Evolutionary conservation across 75 land plant genomes (phyloP), one percentile per base, ranked within the genome.

Genomic region (Sequoia sempervirens): DNA sequence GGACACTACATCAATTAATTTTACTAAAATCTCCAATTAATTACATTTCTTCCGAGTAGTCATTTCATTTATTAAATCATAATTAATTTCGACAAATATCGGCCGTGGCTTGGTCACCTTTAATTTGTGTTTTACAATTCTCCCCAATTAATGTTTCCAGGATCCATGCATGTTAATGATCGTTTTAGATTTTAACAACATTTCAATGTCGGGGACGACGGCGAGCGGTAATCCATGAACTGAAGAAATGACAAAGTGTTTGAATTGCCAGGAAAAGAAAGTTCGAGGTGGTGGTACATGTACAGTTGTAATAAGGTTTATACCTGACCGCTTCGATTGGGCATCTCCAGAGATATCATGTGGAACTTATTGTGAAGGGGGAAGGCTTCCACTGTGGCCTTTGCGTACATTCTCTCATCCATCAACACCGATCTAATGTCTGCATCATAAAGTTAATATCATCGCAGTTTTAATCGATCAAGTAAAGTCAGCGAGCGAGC

Each of bases 371-470:
- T 96, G 86, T 91, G 94, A 36, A 90, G 7, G 14, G 97, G 97
- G 68, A 95, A 95, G 17, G 97, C 95, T 88, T 93, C 99, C 36
- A 82, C 61, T 17, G 91, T 97, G 15, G 99, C 99, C 88, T n/a
- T 69, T n/a, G 88, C 72, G 84, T 90, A 96, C 40, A 95, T 82
- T 3, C 70, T 54, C 0, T 96, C 96, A 68, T 92, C 91, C 81
- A 81, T 84, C 78, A 96, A 54, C 47, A 95, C 85, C 78, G 86
- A 40, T 40, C 83, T 88, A n/a, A 96, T 81, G 85, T 96, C 99
- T 96, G 90, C 82, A 87, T 12, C 13, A 32, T 32, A 32, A 28
- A 28, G 32, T 70, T 6, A n/a, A 26, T 32, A 70, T 23, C 32
- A 80, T 75, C n/a, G 5, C 20, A 84, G 28, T 43, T n/a, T 18